phyloP scores from a whole-genome alignment of 306 rosid genomes.

The Luffa aegyptiaca region DNA sequence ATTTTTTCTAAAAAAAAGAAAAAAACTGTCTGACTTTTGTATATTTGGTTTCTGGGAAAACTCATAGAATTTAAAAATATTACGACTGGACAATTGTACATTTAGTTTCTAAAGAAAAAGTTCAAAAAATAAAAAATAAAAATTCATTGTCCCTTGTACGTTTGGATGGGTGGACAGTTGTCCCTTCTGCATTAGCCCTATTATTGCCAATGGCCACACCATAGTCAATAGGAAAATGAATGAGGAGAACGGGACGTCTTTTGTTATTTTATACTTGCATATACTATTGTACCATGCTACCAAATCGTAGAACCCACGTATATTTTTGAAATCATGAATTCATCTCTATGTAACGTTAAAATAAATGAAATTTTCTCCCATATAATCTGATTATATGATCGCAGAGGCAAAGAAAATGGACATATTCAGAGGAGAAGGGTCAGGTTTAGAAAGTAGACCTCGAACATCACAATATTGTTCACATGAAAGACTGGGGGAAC shows the following conservation, averaged over 20 bases:
- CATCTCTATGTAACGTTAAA: neutral
- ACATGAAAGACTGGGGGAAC: neutral
- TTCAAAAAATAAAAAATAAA: no score
- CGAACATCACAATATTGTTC: neutral
- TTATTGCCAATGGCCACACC: no score
- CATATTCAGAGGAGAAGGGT: neutral
- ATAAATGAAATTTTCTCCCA: neutral
- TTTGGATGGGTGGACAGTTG: no score
- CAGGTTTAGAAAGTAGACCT: neutral
- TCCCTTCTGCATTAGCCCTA: no score
- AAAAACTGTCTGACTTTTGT: no score
- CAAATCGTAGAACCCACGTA: neutral
- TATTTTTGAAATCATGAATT: neutral
- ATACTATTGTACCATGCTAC: neutral
- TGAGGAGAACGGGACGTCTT: neutral
- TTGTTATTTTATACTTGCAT: neutral
- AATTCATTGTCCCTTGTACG: no score
- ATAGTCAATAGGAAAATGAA: no score
- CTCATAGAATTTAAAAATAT: no score
- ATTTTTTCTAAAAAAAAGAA: no score
- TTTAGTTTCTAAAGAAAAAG: no score
- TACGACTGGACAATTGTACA: no score
- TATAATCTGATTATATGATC: neutral
- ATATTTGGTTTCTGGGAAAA: no score
- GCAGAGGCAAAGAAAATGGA: neutral